These are phyloP conservation scores for Pseudopediastrum boryanum DNA, from an alignment of 139 green algal genomes.

Conservation along the genomic window DNA sequence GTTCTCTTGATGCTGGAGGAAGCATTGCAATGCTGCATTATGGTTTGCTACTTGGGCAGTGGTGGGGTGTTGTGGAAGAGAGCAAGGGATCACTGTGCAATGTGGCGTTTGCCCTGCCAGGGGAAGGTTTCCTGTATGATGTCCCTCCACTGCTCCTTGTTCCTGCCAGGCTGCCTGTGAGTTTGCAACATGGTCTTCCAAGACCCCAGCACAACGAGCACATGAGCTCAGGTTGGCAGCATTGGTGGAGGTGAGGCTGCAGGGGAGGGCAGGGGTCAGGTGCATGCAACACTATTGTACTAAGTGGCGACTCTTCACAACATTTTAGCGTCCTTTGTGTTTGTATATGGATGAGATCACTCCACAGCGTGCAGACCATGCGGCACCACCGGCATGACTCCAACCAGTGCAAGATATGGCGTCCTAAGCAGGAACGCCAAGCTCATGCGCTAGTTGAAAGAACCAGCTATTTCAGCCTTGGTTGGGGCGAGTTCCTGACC, in stretches of 20 bases:
- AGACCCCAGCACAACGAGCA: slow-evolving; percentile 37
- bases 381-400: no score
- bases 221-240: slow-evolving; percentile 2
- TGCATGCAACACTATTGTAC: neutral
- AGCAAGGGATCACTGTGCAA: neutral
- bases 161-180: slow-evolving; percentile 40
- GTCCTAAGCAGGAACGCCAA: no score
- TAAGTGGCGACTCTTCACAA: neutral
- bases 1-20: neutral
- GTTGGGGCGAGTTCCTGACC: no score
- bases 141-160: neutral
- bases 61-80: neutral
- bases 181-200: slow-evolving; percentile 53
- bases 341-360: neutral
- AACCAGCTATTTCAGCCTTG: no score
- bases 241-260: slow-evolving; percentile 8
- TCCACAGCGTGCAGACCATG: neutral
- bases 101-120: neutral
- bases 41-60: no score
- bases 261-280: neutral
- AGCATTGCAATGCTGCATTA: no score
- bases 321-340: neutral
- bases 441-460: no score
- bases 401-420: no score
- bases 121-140: neutral